These are phyloP conservation scores for Hanseniaspora osmophila DNA, from an alignment of 805 yeast genomes.

Conservation along the genomic window DNA sequence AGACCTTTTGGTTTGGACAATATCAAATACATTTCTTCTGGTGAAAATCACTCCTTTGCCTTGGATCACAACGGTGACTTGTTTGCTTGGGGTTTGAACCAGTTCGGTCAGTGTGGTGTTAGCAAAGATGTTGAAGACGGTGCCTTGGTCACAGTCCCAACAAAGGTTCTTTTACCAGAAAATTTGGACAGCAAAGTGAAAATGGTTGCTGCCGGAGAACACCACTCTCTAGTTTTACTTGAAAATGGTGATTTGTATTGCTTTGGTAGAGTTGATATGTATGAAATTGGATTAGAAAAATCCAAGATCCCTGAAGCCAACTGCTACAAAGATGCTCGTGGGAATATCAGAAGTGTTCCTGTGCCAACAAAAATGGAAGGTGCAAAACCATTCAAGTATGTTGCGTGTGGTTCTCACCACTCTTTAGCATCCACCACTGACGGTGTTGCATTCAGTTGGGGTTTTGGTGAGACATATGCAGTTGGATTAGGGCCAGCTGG, in stretches of 20 bases:
- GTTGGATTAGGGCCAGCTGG: slow-evolving; percentile 83
- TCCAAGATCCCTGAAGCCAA: slow-evolving; percentile 49
- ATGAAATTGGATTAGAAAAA: slow-evolving; percentile 57
- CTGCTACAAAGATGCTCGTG: slow-evolving; percentile 66
- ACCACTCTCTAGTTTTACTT: slow-evolving; percentile 71
- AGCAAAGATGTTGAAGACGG: slow-evolving; percentile 73
- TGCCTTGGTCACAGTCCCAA: slow-evolving; percentile 64
- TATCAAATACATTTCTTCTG: slow-evolving; percentile 71
- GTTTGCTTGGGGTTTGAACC: slow-evolving; percentile 89
- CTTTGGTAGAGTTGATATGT: slow-evolving; percentile 91
- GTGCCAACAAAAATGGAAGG: slow-evolving; percentile 56
- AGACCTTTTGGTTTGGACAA: slow-evolving; percentile 72
- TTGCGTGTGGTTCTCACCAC: slow-evolving; percentile 87
- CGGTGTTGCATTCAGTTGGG: slow-evolving; percentile 91
- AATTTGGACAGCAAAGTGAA: slow-evolving; percentile 27
- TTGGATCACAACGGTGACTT: slow-evolving; percentile 58
- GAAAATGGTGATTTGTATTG: slow-evolving; percentile 59
- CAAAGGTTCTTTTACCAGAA: slow-evolving; percentile 49
- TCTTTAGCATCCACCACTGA: slow-evolving; percentile 72
- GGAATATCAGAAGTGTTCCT: slow-evolving; percentile 73
- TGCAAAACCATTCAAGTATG: slow-evolving; percentile 40
- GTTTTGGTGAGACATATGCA: slow-evolving; percentile 94
- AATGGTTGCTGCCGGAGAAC: slow-evolving; percentile 83
- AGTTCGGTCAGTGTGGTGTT: slow-evolving; percentile 90
- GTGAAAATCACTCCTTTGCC: slow-evolving; percentile 94